Base-by-base conservation (phyloP, 495 filamentous ascomycete genomes). In the Penicillium tannophilum region DNA sequence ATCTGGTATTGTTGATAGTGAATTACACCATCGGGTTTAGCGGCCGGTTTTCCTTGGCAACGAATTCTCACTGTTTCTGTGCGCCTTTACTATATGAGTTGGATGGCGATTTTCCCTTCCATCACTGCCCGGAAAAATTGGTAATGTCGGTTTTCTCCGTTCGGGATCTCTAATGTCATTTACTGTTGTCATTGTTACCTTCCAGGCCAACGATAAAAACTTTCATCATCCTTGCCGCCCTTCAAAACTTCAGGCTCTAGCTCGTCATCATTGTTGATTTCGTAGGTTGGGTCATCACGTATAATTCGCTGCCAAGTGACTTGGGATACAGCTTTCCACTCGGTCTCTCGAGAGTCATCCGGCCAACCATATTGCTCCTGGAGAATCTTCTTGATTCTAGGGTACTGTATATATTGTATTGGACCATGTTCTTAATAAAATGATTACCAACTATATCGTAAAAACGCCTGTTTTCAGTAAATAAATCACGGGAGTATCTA, bases 281-380 rank as follows among this genome's bases (percentile, higher is more conserved):
- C 49, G 30, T 19, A 52, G 19, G 16, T 24, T 6, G 30, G 49
- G 20, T 52, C 49, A 19, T 52, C 28, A 52, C 16, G 30, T 16
- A 30, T 12, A 20, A 52, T 36, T 28, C 49, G 28, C 20, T 52
- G 16, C 49, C 49, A 52, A 28, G 49, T 36, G 17, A 52, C 30
- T 28, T 52, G n/a, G 6, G 30, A 8, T 36, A 52, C 49, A 36
- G 30, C 26, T 30, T 52, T 52, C 28, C 49, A 36, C 28, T 52
- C 16, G 9, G 28, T 30, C n/a, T 52, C 49, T 23, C 28, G 16
- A 3, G 36, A 52, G 17, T 52, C 28, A 52, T 52, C 39, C 16
- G 30, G 49, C 49, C 30, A 52, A 23, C 47, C 47, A 20, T 31
- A 33, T 19, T 50, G 26, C 30, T 50, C 47, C 23, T 50, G 26